These are phyloP conservation scores for Bombardia bombarda DNA, from an alignment of 495 filamentous ascomycete species.

Conservation along the genomic window DNA sequence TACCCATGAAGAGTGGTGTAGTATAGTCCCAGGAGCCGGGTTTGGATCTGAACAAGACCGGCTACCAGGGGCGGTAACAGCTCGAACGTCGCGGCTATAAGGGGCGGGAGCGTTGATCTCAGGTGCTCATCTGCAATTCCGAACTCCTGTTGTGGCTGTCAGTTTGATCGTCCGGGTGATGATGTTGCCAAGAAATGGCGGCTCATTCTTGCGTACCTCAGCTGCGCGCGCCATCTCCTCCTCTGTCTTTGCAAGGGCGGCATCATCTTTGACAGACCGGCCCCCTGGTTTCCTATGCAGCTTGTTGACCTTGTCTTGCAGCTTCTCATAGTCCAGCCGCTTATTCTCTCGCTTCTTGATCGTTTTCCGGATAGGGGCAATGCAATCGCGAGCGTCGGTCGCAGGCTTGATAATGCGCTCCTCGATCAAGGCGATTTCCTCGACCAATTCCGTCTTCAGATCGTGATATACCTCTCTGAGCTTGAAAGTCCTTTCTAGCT, in stretches of 20 bases:
- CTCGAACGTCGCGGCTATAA: slow-evolving; percentile 68
- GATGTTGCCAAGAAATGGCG: too few species aligned
- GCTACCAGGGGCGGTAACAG: slow-evolving; percentile 70
- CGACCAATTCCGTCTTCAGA: slow-evolving; percentile 63
- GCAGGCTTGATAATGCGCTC: slow-evolving; percentile 64
- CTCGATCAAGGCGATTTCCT: slow-evolving; percentile 70
- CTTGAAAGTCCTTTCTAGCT: slow-evolving; percentile 57
- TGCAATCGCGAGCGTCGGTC: slow-evolving; percentile 57
- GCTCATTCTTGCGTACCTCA: slow-evolving; percentile 42
- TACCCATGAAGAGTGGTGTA: slow-evolving; percentile 81
- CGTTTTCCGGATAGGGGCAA: slow-evolving; percentile 75
- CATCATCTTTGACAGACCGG: slow-evolving; percentile 70
- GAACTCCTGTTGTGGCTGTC: slow-evolving; percentile 55
- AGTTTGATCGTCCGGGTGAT: slow-evolving; percentile 3
- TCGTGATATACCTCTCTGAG: slow-evolving; percentile 67
- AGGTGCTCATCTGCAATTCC: slow-evolving; percentile 74
- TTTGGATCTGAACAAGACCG: slow-evolving; percentile 73
- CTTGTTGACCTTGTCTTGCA: slow-evolving; percentile 64
- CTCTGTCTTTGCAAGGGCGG: slow-evolving; percentile 67
- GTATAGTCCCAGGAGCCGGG: slow-evolving; percentile 70
- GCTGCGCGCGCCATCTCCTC: slow-evolving; percentile 59
- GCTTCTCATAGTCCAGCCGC: slow-evolving; percentile 83
- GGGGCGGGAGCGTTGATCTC: slow-evolving; percentile 62
- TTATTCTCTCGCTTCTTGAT: slow-evolving; percentile 90
- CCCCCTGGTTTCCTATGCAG: slow-evolving; percentile 63